Evolutionary conservation across 441 rosid species (phyloP).

Genomic region (Kokia cookei): DNA sequence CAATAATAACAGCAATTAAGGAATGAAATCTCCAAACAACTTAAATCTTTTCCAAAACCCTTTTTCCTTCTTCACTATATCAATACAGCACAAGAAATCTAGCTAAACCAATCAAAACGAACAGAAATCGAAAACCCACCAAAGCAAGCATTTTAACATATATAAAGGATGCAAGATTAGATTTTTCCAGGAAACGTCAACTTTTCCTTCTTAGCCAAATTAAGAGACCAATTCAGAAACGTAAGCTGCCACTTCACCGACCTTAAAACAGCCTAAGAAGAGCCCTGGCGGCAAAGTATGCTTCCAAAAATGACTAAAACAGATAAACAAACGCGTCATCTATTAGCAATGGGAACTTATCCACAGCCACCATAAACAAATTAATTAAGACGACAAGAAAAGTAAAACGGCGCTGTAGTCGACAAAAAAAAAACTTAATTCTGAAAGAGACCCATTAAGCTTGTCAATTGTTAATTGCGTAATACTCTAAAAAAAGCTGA

Average conservation of each 20-base stretch:
- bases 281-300: conserved; percentile 4
- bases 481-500: neutral
- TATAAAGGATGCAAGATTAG: neutral
- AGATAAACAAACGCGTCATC: neutral
- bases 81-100: neutral
- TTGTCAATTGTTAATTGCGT: neutral
- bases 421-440: neutral
- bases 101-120: neutral
- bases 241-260: conserved; percentile 6
- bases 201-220: neutral
- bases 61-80: neutral
- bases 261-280: neutral
- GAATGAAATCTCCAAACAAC: neutral
- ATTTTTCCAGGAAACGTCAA: neutral
- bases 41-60: neutral
- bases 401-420: conserved; percentile 5
- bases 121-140: neutral
- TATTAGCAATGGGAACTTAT: neutral
- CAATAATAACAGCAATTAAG: neutral
- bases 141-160: neutral
- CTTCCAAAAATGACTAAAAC: neutral
- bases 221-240: conserved; percentile 4
- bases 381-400: neutral
- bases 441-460: neutral
- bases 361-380: neutral